Conservation (phyloP, 2,329 filamentous ascomycete genomes). For the Gremmenia infestans region DNA sequence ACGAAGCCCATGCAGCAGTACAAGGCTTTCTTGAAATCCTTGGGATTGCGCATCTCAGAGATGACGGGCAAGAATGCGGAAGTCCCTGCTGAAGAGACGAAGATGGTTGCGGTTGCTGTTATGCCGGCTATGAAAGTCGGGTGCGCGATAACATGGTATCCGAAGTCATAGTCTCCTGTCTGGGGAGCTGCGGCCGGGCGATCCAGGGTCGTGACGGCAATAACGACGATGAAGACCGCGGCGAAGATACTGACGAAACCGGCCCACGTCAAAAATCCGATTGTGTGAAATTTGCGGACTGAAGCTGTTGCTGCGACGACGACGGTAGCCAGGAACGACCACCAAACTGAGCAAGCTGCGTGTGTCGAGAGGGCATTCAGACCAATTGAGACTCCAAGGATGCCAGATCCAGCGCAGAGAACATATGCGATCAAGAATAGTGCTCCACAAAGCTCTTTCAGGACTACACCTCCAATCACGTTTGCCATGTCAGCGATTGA, state of each 20-base stretch:
- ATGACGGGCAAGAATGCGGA: slow-evolving; percentile 60
- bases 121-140: slow-evolving; percentile 56
- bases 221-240: slow-evolving; percentile 47
- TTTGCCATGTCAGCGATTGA: slow-evolving; percentile 54
- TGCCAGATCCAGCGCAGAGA: slow-evolving; percentile 51
- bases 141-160: slow-evolving; percentile 50
- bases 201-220: slow-evolving; percentile 52
- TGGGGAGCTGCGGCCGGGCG: slow-evolving; percentile 57
- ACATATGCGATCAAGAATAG: slow-evolving; percentile 55
- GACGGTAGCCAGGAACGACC: slow-evolving; percentile 47
- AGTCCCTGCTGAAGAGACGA: slow-evolving; percentile 54
- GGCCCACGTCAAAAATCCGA: slow-evolving; percentile 57
- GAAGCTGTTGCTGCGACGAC: slow-evolving; percentile 46
- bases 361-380: slow-evolving; percentile 56
- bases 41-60: slow-evolving; percentile 56
- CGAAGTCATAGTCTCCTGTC: slow-evolving; percentile 54
- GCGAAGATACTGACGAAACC: slow-evolving; percentile 54
- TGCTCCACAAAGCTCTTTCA: slow-evolving; percentile 48
- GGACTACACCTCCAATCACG: slow-evolving; percentile 46
- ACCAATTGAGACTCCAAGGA: slow-evolving; percentile 53
- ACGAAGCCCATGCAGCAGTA: slow-evolving; percentile 55
- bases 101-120: slow-evolving; percentile 53
- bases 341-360: slow-evolving; percentile 54
- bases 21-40: slow-evolving; percentile 55
- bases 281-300: slow-evolving; percentile 54